Conservation (phyloP, 139 green algal genomes). For the Mesostigma viride region DNA sequence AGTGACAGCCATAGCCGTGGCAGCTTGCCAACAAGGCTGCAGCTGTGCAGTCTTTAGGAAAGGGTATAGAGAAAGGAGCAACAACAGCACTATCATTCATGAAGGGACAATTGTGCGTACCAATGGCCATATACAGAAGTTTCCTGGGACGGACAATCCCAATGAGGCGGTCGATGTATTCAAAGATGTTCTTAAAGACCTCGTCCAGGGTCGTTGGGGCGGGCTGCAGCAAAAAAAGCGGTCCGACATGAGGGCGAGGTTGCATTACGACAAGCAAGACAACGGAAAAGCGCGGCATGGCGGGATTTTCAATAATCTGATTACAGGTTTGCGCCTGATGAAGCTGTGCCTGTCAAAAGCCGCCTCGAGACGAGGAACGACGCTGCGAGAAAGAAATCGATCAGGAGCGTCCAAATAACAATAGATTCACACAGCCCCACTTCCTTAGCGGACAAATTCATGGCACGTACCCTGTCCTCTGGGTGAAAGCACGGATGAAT, state of each 20-base stretch:
- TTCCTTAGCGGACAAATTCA: no score
- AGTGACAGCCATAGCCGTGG: no score
- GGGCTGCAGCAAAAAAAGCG: slow-evolving; percentile 35
- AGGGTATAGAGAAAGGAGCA: no score
- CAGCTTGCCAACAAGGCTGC: no score
- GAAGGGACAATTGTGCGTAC: no score
- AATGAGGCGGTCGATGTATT: slow-evolving; percentile 98
- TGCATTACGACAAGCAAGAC: not conserved
- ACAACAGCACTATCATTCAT: no score
- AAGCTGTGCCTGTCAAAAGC: no score
- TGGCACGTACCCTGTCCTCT: slow-evolving; percentile 64
- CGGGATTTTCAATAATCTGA: not conserved
- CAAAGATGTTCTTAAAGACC: slow-evolving; percentile 97
- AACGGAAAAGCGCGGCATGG: not conserved
- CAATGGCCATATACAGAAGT: slow-evolving; percentile 97
- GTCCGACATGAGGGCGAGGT: slow-evolving; percentile 30
- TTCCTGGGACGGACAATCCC: slow-evolving; percentile 87
- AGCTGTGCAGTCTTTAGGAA: no score
- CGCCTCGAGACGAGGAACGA: no score
- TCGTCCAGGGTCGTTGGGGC: slow-evolving; percentile 83
- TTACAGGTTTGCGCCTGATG: not conserved
- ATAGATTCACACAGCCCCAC: no score
- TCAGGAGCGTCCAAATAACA: no score
- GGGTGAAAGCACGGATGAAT: slow-evolving; percentile 99
- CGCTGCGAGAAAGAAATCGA: no score